Conservation (phyloP, 1,139 yeast species). For the Candida frijolesensis region DNA sequence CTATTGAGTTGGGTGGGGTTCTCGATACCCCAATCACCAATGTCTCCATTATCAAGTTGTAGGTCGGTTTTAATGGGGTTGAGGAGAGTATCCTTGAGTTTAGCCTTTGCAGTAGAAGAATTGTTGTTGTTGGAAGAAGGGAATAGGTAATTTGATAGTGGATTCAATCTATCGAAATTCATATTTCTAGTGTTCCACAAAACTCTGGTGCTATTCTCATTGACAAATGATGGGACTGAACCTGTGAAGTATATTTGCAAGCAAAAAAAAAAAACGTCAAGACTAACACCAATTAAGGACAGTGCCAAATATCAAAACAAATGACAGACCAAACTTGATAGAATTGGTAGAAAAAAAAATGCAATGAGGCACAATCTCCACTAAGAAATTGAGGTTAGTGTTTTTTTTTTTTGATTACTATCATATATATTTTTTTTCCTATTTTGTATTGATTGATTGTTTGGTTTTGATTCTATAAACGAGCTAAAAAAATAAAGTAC, state of each 20-base stretch:
- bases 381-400: background rate
- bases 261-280: background rate
- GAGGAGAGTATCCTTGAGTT: background rate
- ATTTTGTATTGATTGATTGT: background rate
- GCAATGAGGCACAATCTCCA: background rate
- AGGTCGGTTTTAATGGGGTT: background rate
- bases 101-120: background rate
- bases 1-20: slow-evolving; percentile 21
- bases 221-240: background rate
- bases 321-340: background rate
- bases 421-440: background rate
- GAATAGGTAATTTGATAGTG: slow-evolving; percentile 20
- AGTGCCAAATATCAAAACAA: background rate
- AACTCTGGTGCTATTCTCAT: background rate
- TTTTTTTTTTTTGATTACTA: background rate
- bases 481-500: no score
- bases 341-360: background rate
- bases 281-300: background rate
- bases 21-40: slow-evolving; percentile 49
- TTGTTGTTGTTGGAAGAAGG: background rate
- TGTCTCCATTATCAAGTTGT: slow-evolving; percentile 19
- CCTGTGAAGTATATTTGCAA: background rate
- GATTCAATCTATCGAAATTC: slow-evolving; percentile 38
- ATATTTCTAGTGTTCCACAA: slow-evolving; percentile 15
- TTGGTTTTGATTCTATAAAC: no score